phyloP scores from a whole-genome alignment of 1,139 yeast genomes.

The Saccharomyces hybrid region DNA sequence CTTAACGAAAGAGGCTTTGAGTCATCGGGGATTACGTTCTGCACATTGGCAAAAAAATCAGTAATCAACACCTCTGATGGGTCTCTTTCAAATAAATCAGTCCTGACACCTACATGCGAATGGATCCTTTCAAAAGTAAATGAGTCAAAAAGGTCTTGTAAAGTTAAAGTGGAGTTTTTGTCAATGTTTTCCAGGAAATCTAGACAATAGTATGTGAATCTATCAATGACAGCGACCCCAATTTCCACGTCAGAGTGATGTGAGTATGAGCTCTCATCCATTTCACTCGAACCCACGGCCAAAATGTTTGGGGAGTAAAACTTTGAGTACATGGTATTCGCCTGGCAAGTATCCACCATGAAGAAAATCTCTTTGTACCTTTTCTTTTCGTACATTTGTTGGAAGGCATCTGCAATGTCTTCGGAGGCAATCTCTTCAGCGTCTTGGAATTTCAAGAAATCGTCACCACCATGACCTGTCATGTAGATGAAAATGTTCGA shows the following conservation, averaged over 20 bases:
- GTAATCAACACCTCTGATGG: slow-evolving; percentile 69
- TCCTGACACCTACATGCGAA: slow-evolving; percentile 84
- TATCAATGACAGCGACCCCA: slow-evolving; percentile 95
- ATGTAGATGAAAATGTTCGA: slow-evolving; percentile 88
- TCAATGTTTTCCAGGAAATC: slow-evolving; percentile 80
- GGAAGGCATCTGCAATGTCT: slow-evolving; percentile 96
- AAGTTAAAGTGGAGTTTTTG: slow-evolving; percentile 63
- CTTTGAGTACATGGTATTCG: slow-evolving; percentile 92
- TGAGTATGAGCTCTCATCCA: slow-evolving; percentile 88
- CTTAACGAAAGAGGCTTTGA: slow-evolving; percentile 2
- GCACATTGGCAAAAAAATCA: slow-evolving; percentile 93
- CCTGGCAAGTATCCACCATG: slow-evolving; percentile 98
- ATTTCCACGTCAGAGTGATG: slow-evolving; percentile 93
- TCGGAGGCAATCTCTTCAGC: slow-evolving; percentile 95
- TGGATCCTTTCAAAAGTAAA: slow-evolving; percentile 82
- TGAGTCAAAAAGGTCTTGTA: slow-evolving; percentile 75
- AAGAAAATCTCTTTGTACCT: slow-evolving; percentile 91
- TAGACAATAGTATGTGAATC: slow-evolving; percentile 87
- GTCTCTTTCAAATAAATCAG: slow-evolving; percentile 66
- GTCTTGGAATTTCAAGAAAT: slow-evolving; percentile 92
- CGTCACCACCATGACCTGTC: slow-evolving; percentile 99
- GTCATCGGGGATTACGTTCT: slow-evolving; percentile 61
- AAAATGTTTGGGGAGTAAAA: slow-evolving; percentile 88
- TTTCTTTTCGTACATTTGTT: slow-evolving; percentile 92
- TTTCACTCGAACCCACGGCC: slow-evolving; percentile 86